phyloP scores from a whole-genome alignment of 2,329 filamentous ascomycete genomes.

The Ophiostoma sp. region DNA sequence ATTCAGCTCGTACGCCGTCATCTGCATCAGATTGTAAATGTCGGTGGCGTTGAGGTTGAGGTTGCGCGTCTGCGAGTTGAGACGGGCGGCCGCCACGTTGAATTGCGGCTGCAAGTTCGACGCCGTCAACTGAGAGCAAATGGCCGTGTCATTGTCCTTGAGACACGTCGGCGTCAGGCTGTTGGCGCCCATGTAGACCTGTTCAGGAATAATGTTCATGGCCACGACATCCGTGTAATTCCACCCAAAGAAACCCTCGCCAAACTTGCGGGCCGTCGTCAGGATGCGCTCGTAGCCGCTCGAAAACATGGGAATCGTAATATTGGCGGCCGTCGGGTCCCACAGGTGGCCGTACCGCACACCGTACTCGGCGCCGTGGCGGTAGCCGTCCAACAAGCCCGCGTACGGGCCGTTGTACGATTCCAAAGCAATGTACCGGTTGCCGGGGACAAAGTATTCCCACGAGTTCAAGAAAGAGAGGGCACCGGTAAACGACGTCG shows the following conservation, averaged over 20 bases:
- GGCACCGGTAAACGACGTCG: background rate
- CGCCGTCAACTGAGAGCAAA: slow-evolving; percentile 23
- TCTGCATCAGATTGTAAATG: slow-evolving; percentile 28
- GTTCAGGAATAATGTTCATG: slow-evolving; percentile 46
- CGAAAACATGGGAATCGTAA: slow-evolving; percentile 28
- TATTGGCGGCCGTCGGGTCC: slow-evolving; percentile 23
- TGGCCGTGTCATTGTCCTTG: slow-evolving; percentile 46
- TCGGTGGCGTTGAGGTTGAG: slow-evolving; percentile 24
- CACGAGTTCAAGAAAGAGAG: slow-evolving; percentile 28
- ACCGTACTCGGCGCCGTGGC: slow-evolving; percentile 28
- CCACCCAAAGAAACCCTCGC: slow-evolving; percentile 61
- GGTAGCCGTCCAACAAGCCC: slow-evolving; percentile 28
- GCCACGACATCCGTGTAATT: slow-evolving; percentile 58
- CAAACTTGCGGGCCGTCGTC: slow-evolving; percentile 62
- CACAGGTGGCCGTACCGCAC: slow-evolving; percentile 29
- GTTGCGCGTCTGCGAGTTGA: slow-evolving; percentile 20
- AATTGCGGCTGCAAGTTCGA: slow-evolving; percentile 26
- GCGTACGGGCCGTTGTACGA: slow-evolving; percentile 27
- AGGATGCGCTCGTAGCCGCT: slow-evolving; percentile 61
- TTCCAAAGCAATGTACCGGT: slow-evolving; percentile 25
- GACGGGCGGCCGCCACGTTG: slow-evolving; percentile 15
- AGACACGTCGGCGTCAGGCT: slow-evolving; percentile 59
- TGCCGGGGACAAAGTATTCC: slow-evolving; percentile 24
- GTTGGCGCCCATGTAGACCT: slow-evolving; percentile 37
- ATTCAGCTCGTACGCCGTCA: slow-evolving; percentile 29